Base-by-base conservation (phyloP, 176 grass and related monocot genomes). In the Cenchrus purpureus region DNA sequence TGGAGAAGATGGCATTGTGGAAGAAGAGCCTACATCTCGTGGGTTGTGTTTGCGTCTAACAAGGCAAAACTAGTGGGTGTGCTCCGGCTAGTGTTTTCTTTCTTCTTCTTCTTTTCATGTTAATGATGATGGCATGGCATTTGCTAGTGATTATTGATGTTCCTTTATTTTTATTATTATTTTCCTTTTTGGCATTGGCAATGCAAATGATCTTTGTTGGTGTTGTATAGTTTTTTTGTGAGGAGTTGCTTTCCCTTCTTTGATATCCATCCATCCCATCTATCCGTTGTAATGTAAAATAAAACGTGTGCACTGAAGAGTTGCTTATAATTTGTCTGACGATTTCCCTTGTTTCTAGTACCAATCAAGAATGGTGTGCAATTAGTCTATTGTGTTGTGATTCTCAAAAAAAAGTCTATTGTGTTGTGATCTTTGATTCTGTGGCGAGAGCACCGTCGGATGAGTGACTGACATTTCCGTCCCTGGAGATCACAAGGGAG, bases 171-270 rank as follows among this genome's bases (percentile, higher is more conserved):
- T 72, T 25, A 25, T 25, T 25, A 25, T 25, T 25, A 25, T 46
- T 11, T 60, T 10, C 5, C 5, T 49, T 43, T 16, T 55, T 55
- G 51, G 51, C 51, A 22, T 73, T 52, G 46, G 22, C 22, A 52
- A 16, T 29, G 50, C 52, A 65, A 3, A 83, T 59, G 57, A 20
- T 72, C 59, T 28, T 90, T 22, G 22, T 37, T 90, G 73, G 42
- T 82, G 86, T 20, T 87, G 80, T 87, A 91, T 84, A 87, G 80
- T 80, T 83, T 80, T 83, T 63, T 80, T 80, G 53, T 70, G 89
- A 74, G 68, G 53, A 2, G 48, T 52, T 74, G 42, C 58, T 57
- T n/a, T 40, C 15, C 58, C 49, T n/a, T 40, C 15, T 28, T 29
- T n/a, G 0, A 25, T 72, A 62, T 17, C 28, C 1, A 9, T 67